A percentile compares a stretch with the other conserved stretches of the same genome.
Conservation (phyloP, 192 early-diverging fungal species). For the Diversispora epigaea region DNA sequence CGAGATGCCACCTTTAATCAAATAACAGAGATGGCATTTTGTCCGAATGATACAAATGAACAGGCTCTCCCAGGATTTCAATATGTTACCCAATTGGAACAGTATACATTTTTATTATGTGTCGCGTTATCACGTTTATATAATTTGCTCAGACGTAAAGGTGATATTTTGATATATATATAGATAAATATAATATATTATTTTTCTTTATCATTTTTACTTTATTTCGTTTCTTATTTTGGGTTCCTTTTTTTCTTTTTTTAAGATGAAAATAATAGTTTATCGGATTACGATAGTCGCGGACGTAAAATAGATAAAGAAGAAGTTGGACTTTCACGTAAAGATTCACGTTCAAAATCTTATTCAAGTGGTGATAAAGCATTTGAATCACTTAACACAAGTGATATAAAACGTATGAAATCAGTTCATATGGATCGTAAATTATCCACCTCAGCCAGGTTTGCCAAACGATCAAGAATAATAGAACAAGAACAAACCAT, state of each 20-base stretch:
- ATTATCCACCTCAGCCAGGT: slow-evolving; percentile 47
- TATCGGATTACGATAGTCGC: slow-evolving; percentile 17
- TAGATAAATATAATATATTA: background rate
- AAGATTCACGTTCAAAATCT: slow-evolving; percentile 49
- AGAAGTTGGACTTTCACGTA: slow-evolving; percentile 36
- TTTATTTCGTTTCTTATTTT: background rate
- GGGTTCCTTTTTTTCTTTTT: background rate
- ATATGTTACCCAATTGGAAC: slow-evolving; percentile 81
- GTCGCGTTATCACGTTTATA: slow-evolving; percentile 82
- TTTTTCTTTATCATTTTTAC: background rate
- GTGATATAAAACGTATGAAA: slow-evolving; percentile 60
- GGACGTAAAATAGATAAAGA: slow-evolving; percentile 8
- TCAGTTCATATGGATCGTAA: slow-evolving; percentile 56
- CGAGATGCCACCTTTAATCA: slow-evolving; percentile 57
- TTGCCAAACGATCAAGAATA: slow-evolving; percentile 53
- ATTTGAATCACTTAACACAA: slow-evolving; percentile 48
- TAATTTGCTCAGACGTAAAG: slow-evolving; percentile 63
- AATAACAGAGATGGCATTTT: slow-evolving; percentile 44
- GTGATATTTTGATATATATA: slow-evolving; percentile 20
- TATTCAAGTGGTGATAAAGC: slow-evolving; percentile 47
- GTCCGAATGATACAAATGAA: slow-evolving; percentile 54
- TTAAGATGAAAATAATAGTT: background rate
- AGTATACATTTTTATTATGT: slow-evolving; percentile 87
- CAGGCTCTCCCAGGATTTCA: slow-evolving; percentile 54
- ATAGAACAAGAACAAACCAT: slow-evolving; percentile 47